phyloP scores from a whole-genome alignment of 331 rosid genomes.

The Rhamnella rubrinervis region DNA sequence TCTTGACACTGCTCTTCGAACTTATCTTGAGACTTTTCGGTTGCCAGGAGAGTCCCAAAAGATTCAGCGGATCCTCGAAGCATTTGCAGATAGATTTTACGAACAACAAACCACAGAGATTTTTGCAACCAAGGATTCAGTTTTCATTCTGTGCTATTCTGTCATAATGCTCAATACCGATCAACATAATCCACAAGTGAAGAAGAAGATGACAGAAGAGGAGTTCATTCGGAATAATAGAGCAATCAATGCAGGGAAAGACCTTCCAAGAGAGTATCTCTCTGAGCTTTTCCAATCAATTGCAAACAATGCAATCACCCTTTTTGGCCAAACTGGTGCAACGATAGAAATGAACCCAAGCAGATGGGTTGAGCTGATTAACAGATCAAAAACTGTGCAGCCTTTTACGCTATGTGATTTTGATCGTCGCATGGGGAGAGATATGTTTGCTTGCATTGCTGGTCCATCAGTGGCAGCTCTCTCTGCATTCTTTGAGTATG shows the following conservation, averaged over 20 bases:
- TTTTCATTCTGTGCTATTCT: constrained; percentile 77
- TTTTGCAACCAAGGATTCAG: constrained; percentile 79
- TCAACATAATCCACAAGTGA: constrained; percentile 94
- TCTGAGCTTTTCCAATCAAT: constrained; percentile 81
- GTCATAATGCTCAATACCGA: constrained; percentile 95
- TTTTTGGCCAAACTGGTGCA: constrained; percentile 43
- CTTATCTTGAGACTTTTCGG: constrained; percentile 70
- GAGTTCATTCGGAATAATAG: constrained; percentile 89
- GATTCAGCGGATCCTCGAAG: constrained; percentile 80
- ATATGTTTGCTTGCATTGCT: constrained; percentile 93
- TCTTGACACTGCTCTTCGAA: constrained; percentile 77
- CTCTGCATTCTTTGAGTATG: constrained; percentile 77
- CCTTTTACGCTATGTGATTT: constrained; percentile 48
- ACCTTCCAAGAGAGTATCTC: constrained; percentile 83
- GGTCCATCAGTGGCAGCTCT: constrained; percentile 84
- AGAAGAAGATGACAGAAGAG: constrained; percentile 93
- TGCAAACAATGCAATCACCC: constrained; percentile 50
- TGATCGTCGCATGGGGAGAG: constrained; percentile 66
- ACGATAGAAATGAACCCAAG: constrained; percentile 69
- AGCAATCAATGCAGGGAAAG: constrained; percentile 84
- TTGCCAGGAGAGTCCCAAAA: constrained; percentile 94
- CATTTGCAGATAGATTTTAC: constrained; percentile 66
- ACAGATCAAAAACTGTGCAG: constrained; percentile 46
- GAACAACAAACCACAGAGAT: constrained; percentile 64
- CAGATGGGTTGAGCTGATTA: constrained; percentile 84